Base-by-base conservation (phyloP, 306 rosid species). In the Castanospermum australe region DNA sequence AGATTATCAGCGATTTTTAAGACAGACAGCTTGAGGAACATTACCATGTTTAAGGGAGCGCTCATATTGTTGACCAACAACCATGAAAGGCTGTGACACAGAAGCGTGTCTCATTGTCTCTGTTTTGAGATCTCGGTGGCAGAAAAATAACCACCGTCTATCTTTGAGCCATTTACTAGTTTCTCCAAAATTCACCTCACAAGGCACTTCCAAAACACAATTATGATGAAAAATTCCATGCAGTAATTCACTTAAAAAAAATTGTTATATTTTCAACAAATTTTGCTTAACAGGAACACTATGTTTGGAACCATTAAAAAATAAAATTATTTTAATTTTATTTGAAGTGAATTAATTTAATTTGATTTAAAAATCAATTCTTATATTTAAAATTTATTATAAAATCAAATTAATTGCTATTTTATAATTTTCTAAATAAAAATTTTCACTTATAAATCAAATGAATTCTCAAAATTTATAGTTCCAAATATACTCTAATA, bases 41-140 rank as follows among this genome's bases (percentile, higher is more conserved):
- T 41, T 64, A 18, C 41, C 77, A 71, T 85, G 63, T 79, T 71
- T 45, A 71, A 78, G 73, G 63, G 25, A 78, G 68, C n/a, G 36
- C 41, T 30, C 65, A 22, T 57, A 15, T 57, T n/a, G 68, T 44
- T 39, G 72, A 75, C 70, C 75, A 77, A 22, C 35, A 15, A 36
- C 13, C 10, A 39, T 39, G 67, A 21, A 32, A 20, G 52, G 12
- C 10, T 2, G 3, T 5, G 36, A 36, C 35, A 24, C 1, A 36
- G 70, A 65, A 64, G 9, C 28, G 38, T 18, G 9, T 11, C 51
- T 20, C n/a, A 5, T 8, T n/a, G 22, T n/a, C 21, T 48, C 18
- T n/a, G 61, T 32, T 41, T 28, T 47, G 47, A 44, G 45, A 70
- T 57, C 73, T 44, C 12, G 48, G 32, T 51, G 61, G 50, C 39